Evolutionary conservation across 495 filamentous ascomycete genomes (phyloP), one percentile per base, ranked within the genome.

Genomic region (Penicillium verhagenii): DNA sequence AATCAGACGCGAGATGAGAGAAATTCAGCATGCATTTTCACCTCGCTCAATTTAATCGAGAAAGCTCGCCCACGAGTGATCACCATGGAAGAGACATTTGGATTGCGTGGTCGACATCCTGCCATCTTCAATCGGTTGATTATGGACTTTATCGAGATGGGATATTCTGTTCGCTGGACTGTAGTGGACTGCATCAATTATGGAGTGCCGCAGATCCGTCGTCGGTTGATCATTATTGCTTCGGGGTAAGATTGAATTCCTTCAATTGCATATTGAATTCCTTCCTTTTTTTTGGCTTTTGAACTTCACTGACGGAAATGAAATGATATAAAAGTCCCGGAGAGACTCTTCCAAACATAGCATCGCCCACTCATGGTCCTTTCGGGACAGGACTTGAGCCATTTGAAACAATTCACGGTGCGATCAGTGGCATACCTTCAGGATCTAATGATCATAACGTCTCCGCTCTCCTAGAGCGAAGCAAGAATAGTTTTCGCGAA

Each of bases 51-150:
- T 9, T 66, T 94, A 0, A 67, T 96, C 1, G 61, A 76, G 16
- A 81, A 79, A 20, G 61, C 77, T 0, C 84, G 77, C 4, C 91
- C 93, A 0, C 77, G 91, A 0, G 54, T 96, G 0, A 82, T 89
- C 2, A 98, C 91, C 0, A 71, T 97, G 10, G 94, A 98, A 57
- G 89, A 97, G 56, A 96, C 93, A 0, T 84, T 80, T 42, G 92
- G 91, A 0, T 60, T 86, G 7, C 55, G 79, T 3, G 70, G 82
- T 25, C 60, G 76, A 2, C 67, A 81, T 3, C 76, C 80, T 24
- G 52, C 71, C 0, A 74, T 66, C 0, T 88, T 94, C 52, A 73
- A 81, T 23, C 71, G 76, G 0, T 61, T 96, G 2, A 70, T 96
- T 2, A 63, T 77, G 35, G 80, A 85, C 23, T 86, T 96, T 43